These are phyloP conservation scores for Suhomyces bolitotheri DNA, from an alignment of 1,139 yeast genomes.

Conservation along the genomic window DNA sequence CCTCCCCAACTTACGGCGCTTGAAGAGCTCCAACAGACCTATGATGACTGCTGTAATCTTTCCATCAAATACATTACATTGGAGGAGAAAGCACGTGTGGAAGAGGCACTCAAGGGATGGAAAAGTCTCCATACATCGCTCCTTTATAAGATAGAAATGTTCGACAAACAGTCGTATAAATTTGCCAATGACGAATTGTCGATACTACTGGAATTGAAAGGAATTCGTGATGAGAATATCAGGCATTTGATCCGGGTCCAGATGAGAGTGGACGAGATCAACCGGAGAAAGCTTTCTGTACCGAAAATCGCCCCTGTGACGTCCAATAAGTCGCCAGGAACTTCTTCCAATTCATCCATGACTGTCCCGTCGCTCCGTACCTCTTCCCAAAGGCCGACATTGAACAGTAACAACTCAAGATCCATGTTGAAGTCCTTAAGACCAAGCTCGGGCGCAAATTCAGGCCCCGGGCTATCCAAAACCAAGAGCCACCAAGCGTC, in stretches of 20 bases:
- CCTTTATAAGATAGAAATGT: constrained; percentile 53
- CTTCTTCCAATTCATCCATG: constrained; percentile 14
- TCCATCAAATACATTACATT: constrained; percentile 56
- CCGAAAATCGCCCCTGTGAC: constrained; percentile 9
- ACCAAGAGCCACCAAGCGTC: constrained; percentile 28
- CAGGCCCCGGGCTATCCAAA: constrained; percentile 15
- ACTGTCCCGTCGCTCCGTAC: constrained; percentile 32
- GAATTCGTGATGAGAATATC: constrained; percentile 53
- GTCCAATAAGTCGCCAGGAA: constrained; percentile 2
- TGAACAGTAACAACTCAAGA: constrained; percentile 15
- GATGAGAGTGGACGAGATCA: constrained; percentile 41
- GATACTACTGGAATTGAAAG: constrained; percentile 47
- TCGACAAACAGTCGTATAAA: constrained; percentile 46
- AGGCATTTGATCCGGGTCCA: constrained; percentile 48
- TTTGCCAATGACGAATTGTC: constrained; percentile 41
- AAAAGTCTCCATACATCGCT: constrained; percentile 63
- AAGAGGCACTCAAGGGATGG: constrained; percentile 71
- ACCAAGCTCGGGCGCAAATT: constrained; percentile 15
- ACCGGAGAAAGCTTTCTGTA: constrained; percentile 17
- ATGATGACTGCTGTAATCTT: constrained; percentile 59
- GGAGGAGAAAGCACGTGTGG: constrained; percentile 55
- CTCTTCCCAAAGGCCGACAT: constrained; percentile 13
- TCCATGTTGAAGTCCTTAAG: constrained; percentile 43
- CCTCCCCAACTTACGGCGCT: constrained; percentile 54
- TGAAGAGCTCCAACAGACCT: constrained; percentile 60